Conservation (phyloP, 2,329 filamentous ascomycete genomes). For the Penicillium sp. region DNA sequence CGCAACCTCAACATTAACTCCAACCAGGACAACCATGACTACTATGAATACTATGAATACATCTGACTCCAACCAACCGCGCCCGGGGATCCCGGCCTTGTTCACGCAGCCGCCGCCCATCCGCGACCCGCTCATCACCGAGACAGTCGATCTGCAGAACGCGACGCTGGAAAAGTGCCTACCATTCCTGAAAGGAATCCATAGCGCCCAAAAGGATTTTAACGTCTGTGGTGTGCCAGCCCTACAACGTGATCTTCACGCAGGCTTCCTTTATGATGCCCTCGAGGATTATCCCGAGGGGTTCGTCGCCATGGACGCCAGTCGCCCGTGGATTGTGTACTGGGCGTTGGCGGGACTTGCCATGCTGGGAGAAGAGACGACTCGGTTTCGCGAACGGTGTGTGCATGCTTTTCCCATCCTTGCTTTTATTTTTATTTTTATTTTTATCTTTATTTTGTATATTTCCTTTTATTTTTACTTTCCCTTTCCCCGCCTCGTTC, state of each 20-base stretch:
- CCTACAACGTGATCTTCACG: constrained; percentile 64
- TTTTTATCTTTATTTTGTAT: constrained; percentile 1
- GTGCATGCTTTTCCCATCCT: constrained; percentile 5
- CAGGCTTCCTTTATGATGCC: constrained; percentile 49
- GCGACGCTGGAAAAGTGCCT: constrained; percentile 68
- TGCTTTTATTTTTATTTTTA: too few relatives aligned
- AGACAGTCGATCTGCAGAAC: constrained; percentile 67
- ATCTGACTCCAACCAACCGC: constrained; percentile 10
- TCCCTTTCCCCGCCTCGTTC: not conserved
- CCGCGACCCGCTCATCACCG: constrained; percentile 64
- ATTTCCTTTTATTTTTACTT: not conserved
- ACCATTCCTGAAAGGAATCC: constrained; percentile 59
- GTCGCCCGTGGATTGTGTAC: constrained; percentile 90
- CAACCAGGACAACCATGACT: constrained; percentile 12
- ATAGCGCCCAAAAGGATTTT: constrained; percentile 53
- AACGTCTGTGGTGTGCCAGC: constrained; percentile 73
- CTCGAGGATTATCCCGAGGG: constrained; percentile 63
- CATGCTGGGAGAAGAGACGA: constrained; percentile 72
- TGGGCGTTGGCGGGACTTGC: constrained; percentile 79
- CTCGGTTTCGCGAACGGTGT: constrained; percentile 62
- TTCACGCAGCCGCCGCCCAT: constrained; percentile 58
- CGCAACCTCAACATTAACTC: constrained; percentile 11
- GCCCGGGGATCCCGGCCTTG: constrained; percentile 38
- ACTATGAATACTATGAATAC: not conserved
- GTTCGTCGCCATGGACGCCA: constrained; percentile 78